Conservation (phyloP, 768 basidiomycete species). For the Sporobolomyces phaffii region DNA sequence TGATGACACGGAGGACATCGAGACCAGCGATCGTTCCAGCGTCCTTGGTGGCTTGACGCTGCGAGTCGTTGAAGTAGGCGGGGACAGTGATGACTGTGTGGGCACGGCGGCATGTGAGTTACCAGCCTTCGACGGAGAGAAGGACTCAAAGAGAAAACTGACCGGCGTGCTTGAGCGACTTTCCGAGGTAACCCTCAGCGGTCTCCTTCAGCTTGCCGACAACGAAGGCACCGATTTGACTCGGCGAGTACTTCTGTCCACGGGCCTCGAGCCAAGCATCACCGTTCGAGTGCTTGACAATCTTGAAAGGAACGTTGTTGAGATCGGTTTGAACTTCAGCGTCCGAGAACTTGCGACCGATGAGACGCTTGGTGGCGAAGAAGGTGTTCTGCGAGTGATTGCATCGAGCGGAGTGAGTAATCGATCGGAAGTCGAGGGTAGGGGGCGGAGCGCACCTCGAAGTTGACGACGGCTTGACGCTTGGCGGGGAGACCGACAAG, state of each 20-base stretch:
- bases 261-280: constrained; percentile 68
- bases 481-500: constrained; percentile 87
- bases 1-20: constrained; percentile 95
- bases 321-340: constrained; percentile 87
- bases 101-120: too few species aligned
- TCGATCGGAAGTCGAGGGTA: not conserved
- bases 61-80: constrained; percentile 99
- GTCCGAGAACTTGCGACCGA: constrained; percentile 89
- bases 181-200: constrained; percentile 85
- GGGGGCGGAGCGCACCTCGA: constrained; percentile 53
- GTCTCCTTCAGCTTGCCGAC: constrained; percentile 95
- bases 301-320: constrained; percentile 55
- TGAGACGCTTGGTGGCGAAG: constrained; percentile 63
- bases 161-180: constrained; percentile 78
- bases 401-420: too few species aligned
- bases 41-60: constrained; percentile 96
- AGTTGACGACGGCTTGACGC: constrained; percentile 94
- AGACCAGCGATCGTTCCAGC: constrained; percentile 96
- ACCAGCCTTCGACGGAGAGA: not conserved
- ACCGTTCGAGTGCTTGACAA: constrained; percentile 56
- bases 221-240: constrained; percentile 50
- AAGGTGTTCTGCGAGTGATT: constrained; percentile 76
- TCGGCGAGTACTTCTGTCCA: constrained; percentile 65
- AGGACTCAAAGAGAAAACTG: not conserved
- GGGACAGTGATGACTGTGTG: constrained; percentile 81